Conservation (phyloP, 2,329 filamentous ascomycete genomes). For the Blumeria hordei region DNA sequence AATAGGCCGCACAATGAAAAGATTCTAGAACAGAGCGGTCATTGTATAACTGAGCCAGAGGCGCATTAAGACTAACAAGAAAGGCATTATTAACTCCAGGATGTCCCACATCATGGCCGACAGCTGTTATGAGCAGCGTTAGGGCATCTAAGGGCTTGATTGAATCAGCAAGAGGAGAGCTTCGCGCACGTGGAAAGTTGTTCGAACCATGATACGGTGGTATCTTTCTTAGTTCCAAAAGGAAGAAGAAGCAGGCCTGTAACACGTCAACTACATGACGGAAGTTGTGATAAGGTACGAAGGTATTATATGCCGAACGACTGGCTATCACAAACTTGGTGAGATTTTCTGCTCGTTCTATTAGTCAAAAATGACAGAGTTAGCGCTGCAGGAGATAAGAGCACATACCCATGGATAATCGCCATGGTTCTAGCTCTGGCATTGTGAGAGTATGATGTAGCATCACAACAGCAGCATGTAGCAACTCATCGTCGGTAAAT, state of each 20-base stretch:
- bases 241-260: constrained; percentile 77
- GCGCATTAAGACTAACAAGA: constrained; percentile 72
- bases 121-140: constrained; percentile 78
- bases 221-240: constrained; percentile 55
- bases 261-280: constrained; percentile 90
- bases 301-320: constrained; percentile 82
- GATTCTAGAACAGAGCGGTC: constrained; percentile 91
- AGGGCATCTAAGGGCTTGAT: constrained; percentile 74
- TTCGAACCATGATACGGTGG: constrained; percentile 33
- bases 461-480: constrained; percentile 69
- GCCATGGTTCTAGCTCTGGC: constrained; percentile 61
- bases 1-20: constrained; percentile 92
- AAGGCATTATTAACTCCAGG: constrained; percentile 97
- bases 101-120: constrained; percentile 92
- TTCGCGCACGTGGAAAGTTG: not conserved
- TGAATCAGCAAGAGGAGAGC: constrained; percentile 46
- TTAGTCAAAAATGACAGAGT: not conserved
- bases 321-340: constrained; percentile 71
- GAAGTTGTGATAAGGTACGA: constrained; percentile 96
- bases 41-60: constrained; percentile 85
- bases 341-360: constrained; percentile 37
- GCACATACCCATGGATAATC: constrained; percentile 48
- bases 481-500: constrained; percentile 71
- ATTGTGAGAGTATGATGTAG: constrained; percentile 67
- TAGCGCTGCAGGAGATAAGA: not conserved